These are phyloP conservation scores for Candida silvicultrix DNA, from an alignment of 805 yeast species.

Conservation along the genomic window DNA sequence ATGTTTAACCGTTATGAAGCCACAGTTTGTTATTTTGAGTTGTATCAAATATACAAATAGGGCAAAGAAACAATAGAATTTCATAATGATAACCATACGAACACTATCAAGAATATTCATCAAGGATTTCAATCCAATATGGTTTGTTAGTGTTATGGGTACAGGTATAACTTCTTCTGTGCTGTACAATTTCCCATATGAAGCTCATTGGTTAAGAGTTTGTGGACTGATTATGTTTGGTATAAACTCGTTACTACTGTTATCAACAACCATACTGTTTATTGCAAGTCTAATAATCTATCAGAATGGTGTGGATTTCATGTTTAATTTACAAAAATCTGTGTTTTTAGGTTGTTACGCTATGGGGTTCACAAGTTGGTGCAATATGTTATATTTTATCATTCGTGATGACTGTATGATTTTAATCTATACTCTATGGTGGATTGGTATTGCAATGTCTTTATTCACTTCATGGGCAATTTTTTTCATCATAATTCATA, in stretches of 20 bases:
- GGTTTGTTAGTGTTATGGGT: conserved; percentile 81
- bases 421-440: conserved; percentile 62
- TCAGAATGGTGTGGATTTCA: conserved; percentile 19
- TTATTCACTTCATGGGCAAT: conserved; percentile 56
- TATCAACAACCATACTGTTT: conserved; percentile 36
- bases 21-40: no score
- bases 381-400: conserved; percentile 46
- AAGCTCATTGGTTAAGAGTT: conserved; percentile 48
- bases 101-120: not conserved
- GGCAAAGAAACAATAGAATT: no score
- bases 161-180: conserved; percentile 66
- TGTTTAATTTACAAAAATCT: conserved; percentile 39
- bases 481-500: conserved; percentile 25
- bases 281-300: conserved; percentile 33
- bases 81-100: not conserved
- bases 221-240: conserved; percentile 62
- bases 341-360: conserved; percentile 73
- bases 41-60: no score
- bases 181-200: conserved; percentile 61
- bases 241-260: conserved; percentile 42
- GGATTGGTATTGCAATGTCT: conserved; percentile 54
- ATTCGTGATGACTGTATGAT: conserved; percentile 31
- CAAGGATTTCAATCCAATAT: conserved; percentile 39
- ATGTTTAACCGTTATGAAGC: no score
- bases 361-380: conserved; percentile 71